Conservation (phyloP, 1,139 yeast genomes). For the Hansenula lynferdii region DNA sequence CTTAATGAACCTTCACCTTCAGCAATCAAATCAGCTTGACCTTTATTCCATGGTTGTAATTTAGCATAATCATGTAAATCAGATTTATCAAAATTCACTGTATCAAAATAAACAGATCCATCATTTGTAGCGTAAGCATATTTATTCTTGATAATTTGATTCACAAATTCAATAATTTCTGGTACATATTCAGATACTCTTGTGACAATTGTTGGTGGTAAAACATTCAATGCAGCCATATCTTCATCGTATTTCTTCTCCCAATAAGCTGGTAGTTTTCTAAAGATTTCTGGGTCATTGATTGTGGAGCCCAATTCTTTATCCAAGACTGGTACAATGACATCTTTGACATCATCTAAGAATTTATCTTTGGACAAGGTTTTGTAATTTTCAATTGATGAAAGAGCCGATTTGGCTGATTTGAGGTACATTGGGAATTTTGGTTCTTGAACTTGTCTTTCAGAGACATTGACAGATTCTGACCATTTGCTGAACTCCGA, state of each 20-base stretch:
- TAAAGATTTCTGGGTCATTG: conserved; percentile 80
- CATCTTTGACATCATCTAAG: conserved; percentile 55
- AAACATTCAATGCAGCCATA: conserved; percentile 79
- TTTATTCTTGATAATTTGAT: conserved; percentile 68
- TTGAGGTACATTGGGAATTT: conserved; percentile 82
- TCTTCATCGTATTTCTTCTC: conserved; percentile 80
- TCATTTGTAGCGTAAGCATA: conserved; percentile 78
- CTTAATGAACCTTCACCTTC: conserved; percentile 95
- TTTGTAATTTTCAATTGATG: conserved; percentile 29
- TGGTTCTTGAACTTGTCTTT: conserved; percentile 54
- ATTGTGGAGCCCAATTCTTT: conserved; percentile 66
- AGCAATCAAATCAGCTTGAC: conserved; percentile 75
- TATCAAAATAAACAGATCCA: conserved; percentile 96
- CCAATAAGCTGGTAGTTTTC: conserved; percentile 84
- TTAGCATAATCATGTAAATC: conserved; percentile 85
- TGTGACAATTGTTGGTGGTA: conserved; percentile 81
- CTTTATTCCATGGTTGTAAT: conserved; percentile 97
- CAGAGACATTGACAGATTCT: conserved; percentile 40
- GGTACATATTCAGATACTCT: conserved; percentile 98
- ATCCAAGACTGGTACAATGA: conserved; percentile 72
- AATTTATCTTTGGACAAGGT: conserved; percentile 33
- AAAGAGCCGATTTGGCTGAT: conserved; percentile 54
- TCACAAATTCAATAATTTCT: conserved; percentile 78
- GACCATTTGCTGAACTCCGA: conserved; percentile 51
- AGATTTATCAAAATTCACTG: conserved; percentile 68